Percentiles rank a stretch among this genome's conserved stretches.
Evolutionary conservation across 2,329 filamentous ascomycete species (phyloP).

Genomic region (Podosphaera xanthii): DNA sequence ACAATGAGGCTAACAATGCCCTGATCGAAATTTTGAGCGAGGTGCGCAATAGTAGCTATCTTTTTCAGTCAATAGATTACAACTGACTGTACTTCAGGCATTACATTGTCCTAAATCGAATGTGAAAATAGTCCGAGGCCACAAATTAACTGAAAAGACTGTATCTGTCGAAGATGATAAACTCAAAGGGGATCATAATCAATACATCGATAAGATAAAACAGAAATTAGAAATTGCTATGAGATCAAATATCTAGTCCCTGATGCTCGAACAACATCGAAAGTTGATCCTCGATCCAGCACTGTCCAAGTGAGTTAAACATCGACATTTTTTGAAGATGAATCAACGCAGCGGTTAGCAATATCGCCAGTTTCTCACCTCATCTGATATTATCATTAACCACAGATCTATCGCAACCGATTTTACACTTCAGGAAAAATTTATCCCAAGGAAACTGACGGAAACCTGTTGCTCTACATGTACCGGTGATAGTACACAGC

Average conservation of each 20-base stretch:
- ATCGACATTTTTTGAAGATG: too few species aligned
- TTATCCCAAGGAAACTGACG: too few species aligned
- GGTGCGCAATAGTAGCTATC: constrained; percentile 17
- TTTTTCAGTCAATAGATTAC: background rate
- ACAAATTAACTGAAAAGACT: constrained; percentile 42
- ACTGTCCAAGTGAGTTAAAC: too few species aligned
- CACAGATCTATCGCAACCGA: too few species aligned
- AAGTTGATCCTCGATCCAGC: too few species aligned
- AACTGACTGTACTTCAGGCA: constrained; percentile 18
- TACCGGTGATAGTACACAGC: too few species aligned
- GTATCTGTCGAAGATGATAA: constrained; percentile 19
- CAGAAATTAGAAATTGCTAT: constrained; percentile 8
- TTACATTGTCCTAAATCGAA: constrained; percentile 40
- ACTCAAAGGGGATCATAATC: constrained; percentile 12
- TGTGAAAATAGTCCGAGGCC: constrained; percentile 35
- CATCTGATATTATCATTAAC: too few species aligned
- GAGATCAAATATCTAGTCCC: background rate
- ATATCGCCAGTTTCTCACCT: too few species aligned
- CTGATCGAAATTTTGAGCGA: constrained; percentile 38
- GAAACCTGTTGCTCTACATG: too few species aligned
- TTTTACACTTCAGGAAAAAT: too few species aligned
- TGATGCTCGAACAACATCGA: too few species aligned
- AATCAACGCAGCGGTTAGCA: too few species aligned
- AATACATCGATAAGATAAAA: constrained; percentile 11
- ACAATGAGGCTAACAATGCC: constrained; percentile 47